Evolutionary conservation across 352 stramenopile species (phyloP).

Genomic region (Thraustochytrium sp.): DNA sequence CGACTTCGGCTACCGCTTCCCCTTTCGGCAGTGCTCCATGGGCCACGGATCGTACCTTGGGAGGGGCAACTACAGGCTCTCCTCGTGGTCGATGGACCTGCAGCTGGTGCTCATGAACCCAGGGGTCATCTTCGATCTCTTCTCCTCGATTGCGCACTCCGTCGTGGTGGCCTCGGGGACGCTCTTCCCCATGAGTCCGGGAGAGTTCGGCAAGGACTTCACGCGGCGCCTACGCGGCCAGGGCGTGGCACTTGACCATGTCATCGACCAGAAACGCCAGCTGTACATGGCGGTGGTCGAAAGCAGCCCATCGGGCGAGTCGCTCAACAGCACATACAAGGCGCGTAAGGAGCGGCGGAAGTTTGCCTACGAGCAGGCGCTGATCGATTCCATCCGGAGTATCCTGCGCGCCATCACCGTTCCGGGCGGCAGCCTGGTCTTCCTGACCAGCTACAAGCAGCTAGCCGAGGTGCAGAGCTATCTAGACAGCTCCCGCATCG

Average conservation of each 20-base stretch:
- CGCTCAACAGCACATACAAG: slow-evolving; percentile 89
- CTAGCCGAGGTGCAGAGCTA: slow-evolving; percentile 72
- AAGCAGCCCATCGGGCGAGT: slow-evolving; percentile 79
- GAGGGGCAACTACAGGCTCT: neutral
- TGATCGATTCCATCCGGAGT: slow-evolving; percentile 91
- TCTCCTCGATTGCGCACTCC: neutral
- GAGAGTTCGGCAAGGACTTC: slow-evolving; percentile 1
- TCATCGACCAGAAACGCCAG: slow-evolving; percentile 78
- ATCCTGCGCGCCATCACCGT: slow-evolving; percentile 85
- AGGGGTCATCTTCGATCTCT: neutral
- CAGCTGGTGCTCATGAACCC: neutral
- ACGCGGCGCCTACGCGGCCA: neutral
- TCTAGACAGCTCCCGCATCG: slow-evolving; percentile 57
- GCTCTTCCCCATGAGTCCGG: neutral
- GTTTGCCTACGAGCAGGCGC: slow-evolving; percentile 85
- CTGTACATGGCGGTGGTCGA: slow-evolving; percentile 79
- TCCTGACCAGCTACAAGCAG: slow-evolving; percentile 96
- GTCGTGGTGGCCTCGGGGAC: neutral
- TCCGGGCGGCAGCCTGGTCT: slow-evolving; percentile 91
- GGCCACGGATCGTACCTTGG: neutral
- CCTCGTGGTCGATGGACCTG: neutral
- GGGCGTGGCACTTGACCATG: slow-evolving; percentile 61
- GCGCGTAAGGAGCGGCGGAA: slow-evolving; percentile 62
- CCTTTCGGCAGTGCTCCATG: neutral
- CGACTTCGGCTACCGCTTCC: neutral